Base-by-base conservation (phyloP, 2,329 filamentous ascomycete species). In the Pestalotiopsis fici region DNA sequence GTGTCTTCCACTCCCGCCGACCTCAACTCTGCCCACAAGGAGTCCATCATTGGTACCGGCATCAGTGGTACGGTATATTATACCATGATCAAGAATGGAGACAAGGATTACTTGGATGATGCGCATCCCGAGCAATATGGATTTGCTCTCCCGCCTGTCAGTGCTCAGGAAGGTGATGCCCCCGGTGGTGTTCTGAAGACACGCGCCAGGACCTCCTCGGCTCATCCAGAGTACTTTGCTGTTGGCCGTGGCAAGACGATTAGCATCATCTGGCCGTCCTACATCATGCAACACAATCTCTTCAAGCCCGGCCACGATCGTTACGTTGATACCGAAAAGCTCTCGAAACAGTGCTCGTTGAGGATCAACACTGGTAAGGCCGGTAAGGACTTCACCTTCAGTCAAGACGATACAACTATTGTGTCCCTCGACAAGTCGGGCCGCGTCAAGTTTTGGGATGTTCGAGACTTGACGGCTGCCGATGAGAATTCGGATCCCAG, bases 351-450 rank as follows among this genome's bases (percentile, higher is more conserved):
- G 77, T 95, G 93, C 75, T 93, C 93, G 61, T 84, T 98, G 71
- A 97, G 95, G 81, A 97, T 99, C 80, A 94, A 95, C 73, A 98
- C 95, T 69, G 96, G 95, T 73, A 99, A 99, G 84, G 95, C 96
- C 71, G 96, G 95, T 70, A 99, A 99, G 80, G 96, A 99, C 79
- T 99, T 99, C 78, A 92, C 91, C 59, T 99, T 99, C 82, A 98
- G 95, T 79, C 95, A 97, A 78, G 96, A 99, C 78, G 96, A 99
- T 79, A 93, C 92, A 1, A 91, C 95, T 54, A 94, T 99, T 73
- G 95, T 97, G 59, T 98, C 95, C 61, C 88, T 99, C 64, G 97
- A 99, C 80, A 99, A 99, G 83, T 95, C 94, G 68, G 97, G 96
- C 60, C 91, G 94, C 69, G 91, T 98, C 82, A 96, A 97, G 81